Percentiles rank a stretch among this genome's conserved stretches.
phyloP scores from a whole-genome alignment of 441 rosid genomes.

The Arabidopsis hybrid region DNA sequence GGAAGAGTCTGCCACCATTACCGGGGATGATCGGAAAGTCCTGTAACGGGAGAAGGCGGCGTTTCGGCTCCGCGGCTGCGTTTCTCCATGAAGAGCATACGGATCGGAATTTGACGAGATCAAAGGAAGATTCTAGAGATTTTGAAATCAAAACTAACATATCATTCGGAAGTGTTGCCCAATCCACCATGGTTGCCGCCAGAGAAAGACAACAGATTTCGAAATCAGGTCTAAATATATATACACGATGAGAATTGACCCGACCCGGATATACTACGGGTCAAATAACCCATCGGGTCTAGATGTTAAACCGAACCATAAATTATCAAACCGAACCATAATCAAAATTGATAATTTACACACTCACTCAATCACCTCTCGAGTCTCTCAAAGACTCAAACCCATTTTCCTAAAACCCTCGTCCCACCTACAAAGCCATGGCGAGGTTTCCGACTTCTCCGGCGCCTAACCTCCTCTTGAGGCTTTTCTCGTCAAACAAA shows the following conservation, averaged over 20 bases:
- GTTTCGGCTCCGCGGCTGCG: conserved; percentile 49
- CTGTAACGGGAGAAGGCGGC: conserved; percentile 41
- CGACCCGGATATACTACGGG: not conserved
- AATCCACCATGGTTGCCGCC: conserved; percentile 51
- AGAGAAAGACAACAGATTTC: too few species aligned
- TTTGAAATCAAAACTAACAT: conserved; percentile 58
- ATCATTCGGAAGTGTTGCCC: conserved; percentile 69
- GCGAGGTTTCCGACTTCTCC: conserved; percentile 61
- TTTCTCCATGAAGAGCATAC: conserved; percentile 67
- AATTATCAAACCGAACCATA: not conserved
- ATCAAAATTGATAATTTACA: not conserved
- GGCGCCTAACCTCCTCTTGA: conserved; percentile 62
- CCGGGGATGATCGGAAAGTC: conserved; percentile 58
- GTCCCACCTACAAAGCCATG: conserved; percentile 52
- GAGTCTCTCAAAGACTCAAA: not conserved
- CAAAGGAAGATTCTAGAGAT: too few species aligned
- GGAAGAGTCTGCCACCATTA: conserved; percentile 50
- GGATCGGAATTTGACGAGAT: too few species aligned
- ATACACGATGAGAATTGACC: not conserved
- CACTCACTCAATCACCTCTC: not conserved
- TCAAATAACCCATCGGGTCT: not conserved
- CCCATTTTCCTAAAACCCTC: conserved; percentile 34
- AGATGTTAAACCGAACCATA: not conserved
- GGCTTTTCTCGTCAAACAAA: conserved; percentile 47
- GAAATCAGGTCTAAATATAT: too few species aligned